Evolutionary conservation across 139 green algal species (phyloP), one percentile per base, ranked within the genome.

Genomic region (Yamagishiella unicocca): DNA sequence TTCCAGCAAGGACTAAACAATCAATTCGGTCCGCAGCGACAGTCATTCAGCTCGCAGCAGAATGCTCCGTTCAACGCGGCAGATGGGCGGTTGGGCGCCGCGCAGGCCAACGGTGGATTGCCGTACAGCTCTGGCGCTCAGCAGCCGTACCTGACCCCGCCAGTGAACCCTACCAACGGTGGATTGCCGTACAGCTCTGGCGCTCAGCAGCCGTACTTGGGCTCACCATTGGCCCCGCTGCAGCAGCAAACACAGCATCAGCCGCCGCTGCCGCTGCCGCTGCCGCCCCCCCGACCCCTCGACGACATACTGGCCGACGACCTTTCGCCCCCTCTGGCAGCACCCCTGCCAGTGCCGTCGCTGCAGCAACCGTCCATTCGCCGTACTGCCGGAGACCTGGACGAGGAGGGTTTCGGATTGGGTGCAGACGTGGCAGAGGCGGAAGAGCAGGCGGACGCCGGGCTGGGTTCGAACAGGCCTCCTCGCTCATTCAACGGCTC

Each of bases 341-440:
- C 2, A 6, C 31, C 21, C 1, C 33, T 33, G 42, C 79, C 58
- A 27, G 61, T 29, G 40, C 58, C 19, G 78, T 29, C 33, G 14
- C 40, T 33, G 38, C 40, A 21, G 55, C 55, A 6, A 21, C 24
- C 2, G 58, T 12, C 17, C 35, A 43, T 3, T 17, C 55, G 45
- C 55, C 50, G 14, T 68, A 53, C 33, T 2, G 75, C 43, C 25
- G 50, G 4, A 10, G 25, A 42, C 29, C 22, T 24, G 53, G 33
- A 6, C 8, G 50, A 9, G n/a, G 40, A 62, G 6, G 58, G 58
- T 1, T 86, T 68, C 31, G 80, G 80, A 2, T n/a, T 86, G 21
- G 80, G 53, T 4, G 43, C 62, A 27, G 80, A 86, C 62, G 64
- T 86, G 80, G 80, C 80, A 24, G 80, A 86, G 80, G 79, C 61